Base-by-base conservation (phyloP, 176 grass and related monocot genomes). In the Eremochloa ophiuroides region DNA sequence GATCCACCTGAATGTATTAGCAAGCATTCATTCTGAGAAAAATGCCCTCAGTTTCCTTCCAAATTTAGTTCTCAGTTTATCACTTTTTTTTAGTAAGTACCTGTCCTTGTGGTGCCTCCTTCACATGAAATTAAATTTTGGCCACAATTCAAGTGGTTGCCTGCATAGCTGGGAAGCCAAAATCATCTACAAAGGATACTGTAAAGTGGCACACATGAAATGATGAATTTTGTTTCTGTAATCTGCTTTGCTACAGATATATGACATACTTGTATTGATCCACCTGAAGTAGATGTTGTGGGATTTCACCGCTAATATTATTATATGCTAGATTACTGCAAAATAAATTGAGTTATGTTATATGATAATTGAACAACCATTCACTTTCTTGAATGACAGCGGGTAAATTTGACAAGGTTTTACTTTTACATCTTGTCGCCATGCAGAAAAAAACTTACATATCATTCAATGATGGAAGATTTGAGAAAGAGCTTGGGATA, bases 301-400 rank as follows among this genome's bases (percentile, higher is more conserved):
- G 92, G 77, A 97, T 86, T 35, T 66, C 80, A 50, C 94, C 94
- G 1, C 61, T 78, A 27, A 97, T 85, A 66, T 74, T 87, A 67
- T 97, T 92, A 68, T 68, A 23, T 50, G 81, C 89, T 25, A 97
- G 83, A 87, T 86, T 92, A 28, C 94, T 97, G 89, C 84, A 89
- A 82, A 84, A 50, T 74, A 66, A 69, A 82, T 14, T 35, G 20
- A 79, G 44, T 55, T 85, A 71, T 53, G 22, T 27, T 81, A 80
- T 15, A 69, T 76, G 62, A 80, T 69, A 69, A 26, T 82, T 38
- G 25, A 81, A 69, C 43, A 48, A 30, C 26, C 64, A 50, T 74
- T 62, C 17, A 56, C 29, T 66, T 79, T 61, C 63, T 78, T 74
- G 15, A 66, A 81, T 74, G 25, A 29, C 53, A 58, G 8, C 8